phyloP scores from a whole-genome alignment of 148 eudicot species.

The Amaranthus hypochondriacus region DNA sequence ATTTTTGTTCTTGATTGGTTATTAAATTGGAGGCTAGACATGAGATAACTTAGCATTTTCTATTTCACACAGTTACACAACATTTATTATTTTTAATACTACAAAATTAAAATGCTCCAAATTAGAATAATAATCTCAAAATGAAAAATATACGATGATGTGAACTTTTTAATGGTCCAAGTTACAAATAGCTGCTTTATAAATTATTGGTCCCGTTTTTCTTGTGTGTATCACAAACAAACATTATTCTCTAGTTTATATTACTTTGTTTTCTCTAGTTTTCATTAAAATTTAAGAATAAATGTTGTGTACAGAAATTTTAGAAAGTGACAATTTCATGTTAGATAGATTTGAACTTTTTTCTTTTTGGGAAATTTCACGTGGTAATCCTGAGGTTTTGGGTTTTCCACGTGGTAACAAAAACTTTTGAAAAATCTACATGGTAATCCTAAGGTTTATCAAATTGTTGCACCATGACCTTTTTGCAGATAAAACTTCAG shows the following conservation, averaged over 20 bases:
- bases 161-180: conserved; percentile 15
- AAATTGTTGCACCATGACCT: too few relatives aligned
- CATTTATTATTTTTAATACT: neutral
- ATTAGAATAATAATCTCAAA: conserved; percentile 11
- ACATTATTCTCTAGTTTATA: neutral
- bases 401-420: too few relatives aligned
- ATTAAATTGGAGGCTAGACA: neutral
- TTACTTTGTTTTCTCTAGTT: neutral
- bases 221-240: neutral
- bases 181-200: neutral
- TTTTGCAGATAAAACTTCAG: too few relatives aligned
- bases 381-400: too few relatives aligned
- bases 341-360: neutral
- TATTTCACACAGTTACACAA: neutral
- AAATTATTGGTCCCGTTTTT: neutral
- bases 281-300: neutral
- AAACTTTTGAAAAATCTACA: too few relatives aligned
- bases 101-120: neutral
- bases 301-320: neutral
- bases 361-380: too few relatives aligned
- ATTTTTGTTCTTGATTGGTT: neutral
- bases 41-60: neutral
- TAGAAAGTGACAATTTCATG: neutral
- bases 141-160: neutral
- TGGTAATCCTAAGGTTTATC: too few relatives aligned